Percentiles rank a stretch among this genome's conserved stretches.
Conservation (phyloP, 1,284 basidiomycete genomes). For the Meira nashicola region DNA sequence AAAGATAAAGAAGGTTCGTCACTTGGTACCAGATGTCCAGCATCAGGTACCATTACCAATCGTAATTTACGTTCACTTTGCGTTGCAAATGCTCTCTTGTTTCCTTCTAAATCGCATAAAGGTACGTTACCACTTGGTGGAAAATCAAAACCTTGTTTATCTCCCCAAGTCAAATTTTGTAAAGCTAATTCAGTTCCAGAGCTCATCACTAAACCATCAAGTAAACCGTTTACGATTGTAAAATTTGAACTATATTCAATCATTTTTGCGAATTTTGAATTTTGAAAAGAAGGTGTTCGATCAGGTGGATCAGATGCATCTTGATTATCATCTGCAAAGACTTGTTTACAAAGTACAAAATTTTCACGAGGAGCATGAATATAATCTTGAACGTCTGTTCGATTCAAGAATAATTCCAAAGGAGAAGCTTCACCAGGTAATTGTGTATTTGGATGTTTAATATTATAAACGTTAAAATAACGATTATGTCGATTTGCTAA, state of each 20-base stretch:
- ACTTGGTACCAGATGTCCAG: no score
- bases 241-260: not conserved
- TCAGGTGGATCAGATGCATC: not conserved
- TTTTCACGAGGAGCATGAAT: not conserved
- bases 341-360: not conserved
- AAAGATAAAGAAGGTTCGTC: no score
- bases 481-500: not conserved
- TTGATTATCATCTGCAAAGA: not conserved
- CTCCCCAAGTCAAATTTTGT: not conserved
- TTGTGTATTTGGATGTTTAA: not conserved
- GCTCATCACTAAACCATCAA: not conserved
- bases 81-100: no score
- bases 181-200: not conserved
- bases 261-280: not conserved
- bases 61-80: no score
- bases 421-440: not conserved
- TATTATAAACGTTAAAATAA: not conserved
- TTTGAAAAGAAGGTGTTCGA: not conserved
- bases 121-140: no score
- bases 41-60: no score
- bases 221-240: not conserved
- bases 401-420: not conserved
- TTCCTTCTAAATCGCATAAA: no score
- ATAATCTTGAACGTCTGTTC: not conserved
- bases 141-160: not conserved